A percentile compares a stretch with the other conserved stretches of the same genome.
Conservation (phyloP, 768 basidiomycete species). For the Suillus tomentosus region DNA sequence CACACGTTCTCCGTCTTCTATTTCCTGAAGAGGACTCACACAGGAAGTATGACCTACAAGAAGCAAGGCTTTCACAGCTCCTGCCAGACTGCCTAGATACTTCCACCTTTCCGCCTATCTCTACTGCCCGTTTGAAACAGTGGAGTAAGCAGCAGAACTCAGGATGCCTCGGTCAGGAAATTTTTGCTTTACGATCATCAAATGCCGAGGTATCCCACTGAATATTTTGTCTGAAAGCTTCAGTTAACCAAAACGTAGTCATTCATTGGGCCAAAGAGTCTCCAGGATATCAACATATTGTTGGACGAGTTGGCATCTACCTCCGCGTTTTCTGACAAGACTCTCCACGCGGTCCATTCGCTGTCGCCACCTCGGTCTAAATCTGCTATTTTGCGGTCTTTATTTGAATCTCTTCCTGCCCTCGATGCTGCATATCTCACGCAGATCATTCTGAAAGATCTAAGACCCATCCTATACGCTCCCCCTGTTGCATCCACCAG, state of each 20-base stretch:
- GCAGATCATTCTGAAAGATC: slow-evolving; percentile 87
- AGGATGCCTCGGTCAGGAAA: slow-evolving; percentile 74
- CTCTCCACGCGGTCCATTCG: slow-evolving; percentile 41
- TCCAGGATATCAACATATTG: slow-evolving; percentile 58
- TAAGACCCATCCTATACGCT: slow-evolving; percentile 79
- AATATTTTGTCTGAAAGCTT: not conserved
- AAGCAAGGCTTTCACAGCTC: slow-evolving; percentile 54
- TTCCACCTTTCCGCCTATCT: slow-evolving; percentile 29
- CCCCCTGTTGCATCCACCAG: slow-evolving; percentile 48
- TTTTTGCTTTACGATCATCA: slow-evolving; percentile 40
- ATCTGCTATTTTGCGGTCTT: slow-evolving; percentile 45
- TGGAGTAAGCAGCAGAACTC: slow-evolving; percentile 46
- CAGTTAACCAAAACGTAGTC: slow-evolving; percentile 13
- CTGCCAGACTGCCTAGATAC: slow-evolving; percentile 54
- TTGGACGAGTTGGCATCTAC: slow-evolving; percentile 74
- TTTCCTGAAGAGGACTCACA: slow-evolving; percentile 80
- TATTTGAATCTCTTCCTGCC: slow-evolving; percentile 64
- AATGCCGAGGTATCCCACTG: slow-evolving; percentile 33
- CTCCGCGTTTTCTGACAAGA: slow-evolving; percentile 58
- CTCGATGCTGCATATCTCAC: slow-evolving; percentile 68
- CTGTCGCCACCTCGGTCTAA: slow-evolving; percentile 35
- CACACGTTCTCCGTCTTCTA: slow-evolving; percentile 69
- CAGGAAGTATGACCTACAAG: slow-evolving; percentile 75
- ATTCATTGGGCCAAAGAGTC: slow-evolving; percentile 35
- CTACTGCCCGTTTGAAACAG: slow-evolving; percentile 28